Base-by-base conservation (phyloP, 306 rosid genomes). In the Styphnolobium japonicum region DNA sequence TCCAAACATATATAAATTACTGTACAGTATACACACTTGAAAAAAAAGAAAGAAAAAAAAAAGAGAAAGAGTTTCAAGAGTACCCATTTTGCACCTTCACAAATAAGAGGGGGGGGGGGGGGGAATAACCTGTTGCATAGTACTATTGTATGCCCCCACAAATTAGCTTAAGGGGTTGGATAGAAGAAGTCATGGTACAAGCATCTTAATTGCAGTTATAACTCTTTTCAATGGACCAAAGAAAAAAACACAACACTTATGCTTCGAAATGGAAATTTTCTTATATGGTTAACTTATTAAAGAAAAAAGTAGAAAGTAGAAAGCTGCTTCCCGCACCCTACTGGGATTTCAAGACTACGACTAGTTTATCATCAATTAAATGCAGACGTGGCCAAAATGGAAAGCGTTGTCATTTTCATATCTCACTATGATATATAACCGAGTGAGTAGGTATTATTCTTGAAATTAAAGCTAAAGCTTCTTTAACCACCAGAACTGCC, bases 321-420 rank as follows among this genome's bases (percentile, higher is more conserved):
- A 23, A 55, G 36, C 60, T 31, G 40, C 61, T 55, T 55, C 70
- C 72, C 33, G 60, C 53, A 45, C 53, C 9, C 14, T 37, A 55
- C 55, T 3, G 67, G 51, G 74, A 71, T 60, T 75, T 37, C 42
- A 66, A 46, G 45, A 27, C 66, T 51, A 31, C 7, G 75, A 75
- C 85, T 46, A 48, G 64, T 74, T 53, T 63, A 79, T 79, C 14
- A 60, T 18, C 31, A 55, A 64, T n/a, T 60, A n/a, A 37, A 55
- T 19, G 73, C 6, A 65, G 23, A 21, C 31, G 49, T 15, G 61
- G 71, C 36, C 58, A 49, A 71, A 71, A 39, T 67, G 37, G 57
- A 60, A 71, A 81, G 61, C 33, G 53, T 43, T 78, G 88, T 78
- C 90, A 78, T 49, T 81, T 75, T 81, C 76, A 73, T 66, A 77